phyloP scores from a whole-genome alignment of 176 grass and related monocot genomes.

The Calamus simplicifolius region DNA sequence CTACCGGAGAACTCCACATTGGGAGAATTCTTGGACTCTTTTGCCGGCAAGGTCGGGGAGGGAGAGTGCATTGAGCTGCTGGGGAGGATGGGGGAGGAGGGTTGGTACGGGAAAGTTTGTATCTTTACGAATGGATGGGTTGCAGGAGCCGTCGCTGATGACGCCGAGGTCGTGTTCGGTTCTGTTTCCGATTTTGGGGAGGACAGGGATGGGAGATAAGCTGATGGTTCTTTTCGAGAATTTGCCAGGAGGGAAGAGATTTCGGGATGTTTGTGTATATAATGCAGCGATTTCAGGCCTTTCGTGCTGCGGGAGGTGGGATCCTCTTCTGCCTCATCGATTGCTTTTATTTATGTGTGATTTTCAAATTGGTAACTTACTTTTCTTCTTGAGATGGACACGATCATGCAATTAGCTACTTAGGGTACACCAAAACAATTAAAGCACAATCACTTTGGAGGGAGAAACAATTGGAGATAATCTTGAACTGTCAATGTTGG shows the following conservation, averaged over 20 bases:
- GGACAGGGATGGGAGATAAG: slow-evolving; percentile 23
- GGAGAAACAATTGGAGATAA: too few species aligned
- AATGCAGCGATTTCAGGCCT: slow-evolving; percentile 34
- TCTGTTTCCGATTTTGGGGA: slow-evolving; percentile 23
- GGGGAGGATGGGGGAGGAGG: slow-evolving; percentile 27
- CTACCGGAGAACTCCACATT: slow-evolving; percentile 32
- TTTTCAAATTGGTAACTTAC: too few species aligned
- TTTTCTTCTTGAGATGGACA: too few species aligned
- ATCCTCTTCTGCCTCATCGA: too few species aligned
- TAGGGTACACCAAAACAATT: too few species aligned
- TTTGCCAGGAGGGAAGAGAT: slow-evolving; percentile 25
- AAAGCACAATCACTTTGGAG: too few species aligned
- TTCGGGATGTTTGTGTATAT: slow-evolving; percentile 31
- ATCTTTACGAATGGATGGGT: slow-evolving; percentile 37
- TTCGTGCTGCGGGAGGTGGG: slow-evolving; percentile 28
- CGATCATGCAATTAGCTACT: too few species aligned
- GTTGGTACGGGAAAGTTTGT: slow-evolving; percentile 23
- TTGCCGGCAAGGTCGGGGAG: slow-evolving; percentile 18
- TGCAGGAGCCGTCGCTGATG: slow-evolving; percentile 29
- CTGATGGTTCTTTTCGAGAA: slow-evolving; percentile 27
- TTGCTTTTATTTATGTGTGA: too few species aligned
- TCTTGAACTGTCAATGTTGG: too few species aligned
- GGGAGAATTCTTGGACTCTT: slow-evolving; percentile 14
- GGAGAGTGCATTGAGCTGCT: slow-evolving; percentile 32
- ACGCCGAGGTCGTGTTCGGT: slow-evolving; percentile 19